Base-by-base conservation (phyloP, 1,139 yeast species). In the Kodamaea sp. region DNA sequence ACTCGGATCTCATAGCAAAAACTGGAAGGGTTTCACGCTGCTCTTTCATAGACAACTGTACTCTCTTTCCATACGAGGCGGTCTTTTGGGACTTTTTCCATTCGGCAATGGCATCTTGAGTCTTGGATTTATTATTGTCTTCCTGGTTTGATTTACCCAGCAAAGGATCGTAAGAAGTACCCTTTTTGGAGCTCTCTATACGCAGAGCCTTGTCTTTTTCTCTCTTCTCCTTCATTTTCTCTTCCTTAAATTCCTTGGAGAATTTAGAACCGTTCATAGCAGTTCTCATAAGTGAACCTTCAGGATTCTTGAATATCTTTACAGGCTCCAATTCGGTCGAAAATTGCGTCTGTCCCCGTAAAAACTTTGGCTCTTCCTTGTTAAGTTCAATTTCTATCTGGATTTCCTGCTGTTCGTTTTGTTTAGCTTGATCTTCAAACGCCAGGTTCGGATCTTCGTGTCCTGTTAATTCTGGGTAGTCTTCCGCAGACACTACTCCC, bases 11-110 rank as follows among this genome's bases (percentile, higher is more conserved):
- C 65, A 80, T 78, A 13, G 73, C 57, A 49, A 67, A 87, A 0
- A 90, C 95, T 0, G 97, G 97, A 15, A 88, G 65, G 3, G 79
- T 64, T 45, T 73, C 76, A 34, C 92, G 56, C 51, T 86, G 95
- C 42, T 81, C 81, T 38, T 70, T 70, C 22, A 88, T 80, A 8
- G 78, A 63, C 48, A 71, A 46, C 57, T 36, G 37, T 0, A 83
- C 72, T 43, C 76, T 56, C 38, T 77, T 78, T 11, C 89, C 90
- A 46, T 70, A 78, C 1, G 73, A 54, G 0, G 66, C 61, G 24
- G 66, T 64, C 26, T 62, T 61, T 22, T 72, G 73, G 23, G 70
- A 64, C 30, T 57, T 59, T 46, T 74, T 75, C 85, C 84, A 80
- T 26, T 73, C 65, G 27, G 70, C 51, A 34, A 65, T 61, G 47